Conservation (phyloP, 2,329 filamentous ascomycete genomes). For the Elsinoe necatrix region DNA sequence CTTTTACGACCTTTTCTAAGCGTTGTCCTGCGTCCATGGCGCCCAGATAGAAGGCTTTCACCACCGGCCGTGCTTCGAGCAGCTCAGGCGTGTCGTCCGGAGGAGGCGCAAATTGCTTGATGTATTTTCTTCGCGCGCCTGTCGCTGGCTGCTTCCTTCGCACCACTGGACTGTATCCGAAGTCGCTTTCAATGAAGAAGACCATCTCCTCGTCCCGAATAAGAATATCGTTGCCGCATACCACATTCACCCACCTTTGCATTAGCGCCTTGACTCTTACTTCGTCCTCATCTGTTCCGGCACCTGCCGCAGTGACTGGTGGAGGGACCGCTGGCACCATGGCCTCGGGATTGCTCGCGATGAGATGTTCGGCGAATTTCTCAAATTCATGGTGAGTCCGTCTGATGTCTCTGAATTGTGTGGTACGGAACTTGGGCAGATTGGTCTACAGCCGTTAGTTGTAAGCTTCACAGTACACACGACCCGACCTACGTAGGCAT, state of each 20-base stretch:
- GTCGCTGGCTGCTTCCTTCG: conserved; percentile 95
- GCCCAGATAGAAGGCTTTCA: conserved; percentile 92
- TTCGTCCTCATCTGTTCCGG: conserved; percentile 94
- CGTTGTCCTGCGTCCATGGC: conserved; percentile 98
- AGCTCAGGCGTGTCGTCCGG: conserved; percentile 96
- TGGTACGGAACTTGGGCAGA: conserved; percentile 94
- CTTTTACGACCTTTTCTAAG: conserved; percentile 87
- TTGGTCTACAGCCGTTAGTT: conserved; percentile 62
- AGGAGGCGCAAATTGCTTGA: conserved; percentile 97
- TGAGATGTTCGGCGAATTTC: conserved; percentile 91
- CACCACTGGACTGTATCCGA: conserved; percentile 92
- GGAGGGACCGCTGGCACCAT: conserved; percentile 90
- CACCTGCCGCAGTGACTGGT: conserved; percentile 87
- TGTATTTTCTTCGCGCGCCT: conserved; percentile 83
- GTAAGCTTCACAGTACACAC: neutral
- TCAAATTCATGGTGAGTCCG: conserved; percentile 92
- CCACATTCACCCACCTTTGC: conserved; percentile 90
- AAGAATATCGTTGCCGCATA: conserved; percentile 84
- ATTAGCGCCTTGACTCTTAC: conserved; percentile 76
- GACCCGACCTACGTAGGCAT: conserved; percentile 70
- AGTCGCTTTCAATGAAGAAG: conserved; percentile 97
- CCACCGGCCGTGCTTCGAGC: conserved; percentile 76
- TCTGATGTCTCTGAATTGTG: conserved; percentile 94
- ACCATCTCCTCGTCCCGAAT: conserved; percentile 96
- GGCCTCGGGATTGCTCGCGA: conserved; percentile 94